Conservation (phyloP, 805 yeast species). For the Candida pseudoglaebosa region DNA sequence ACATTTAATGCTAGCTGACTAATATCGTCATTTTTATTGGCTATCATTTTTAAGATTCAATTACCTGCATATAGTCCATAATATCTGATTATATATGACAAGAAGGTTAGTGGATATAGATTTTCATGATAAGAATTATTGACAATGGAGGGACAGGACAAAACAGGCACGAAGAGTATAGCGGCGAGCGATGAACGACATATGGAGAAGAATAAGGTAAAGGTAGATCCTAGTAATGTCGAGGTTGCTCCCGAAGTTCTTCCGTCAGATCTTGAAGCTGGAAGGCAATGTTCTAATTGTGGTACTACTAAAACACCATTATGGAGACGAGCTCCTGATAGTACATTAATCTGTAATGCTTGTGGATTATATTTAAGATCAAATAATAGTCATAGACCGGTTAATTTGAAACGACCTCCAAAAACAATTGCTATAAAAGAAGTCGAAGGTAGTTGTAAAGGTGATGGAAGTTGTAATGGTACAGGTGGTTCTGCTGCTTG, state of each 20-base stretch:
- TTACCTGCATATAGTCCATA: too few relatives aligned
- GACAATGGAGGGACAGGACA: too few relatives aligned
- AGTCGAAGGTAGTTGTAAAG: conserved; percentile 61
- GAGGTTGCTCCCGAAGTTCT: too few relatives aligned
- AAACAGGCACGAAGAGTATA: too few relatives aligned
- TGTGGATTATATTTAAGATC: conserved; percentile 58
- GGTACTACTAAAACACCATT: conserved; percentile 54
- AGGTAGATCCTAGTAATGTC: too few relatives aligned
- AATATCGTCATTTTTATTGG: too few relatives aligned
- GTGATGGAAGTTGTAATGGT: conserved; percentile 81
- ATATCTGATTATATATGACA: neutral
- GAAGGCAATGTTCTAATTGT: conserved; percentile 53
- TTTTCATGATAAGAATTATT: too few relatives aligned
- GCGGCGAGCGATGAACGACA: too few relatives aligned
- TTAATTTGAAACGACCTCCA: conserved; percentile 57
- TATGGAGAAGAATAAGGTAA: too few relatives aligned
- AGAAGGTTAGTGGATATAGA: neutral
- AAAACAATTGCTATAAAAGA: conserved; percentile 40
- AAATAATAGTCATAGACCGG: conserved; percentile 62
- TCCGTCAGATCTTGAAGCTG: too few relatives aligned
- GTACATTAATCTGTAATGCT: conserved; percentile 55
- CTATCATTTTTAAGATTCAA: too few relatives aligned
- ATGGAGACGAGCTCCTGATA: conserved; percentile 58
- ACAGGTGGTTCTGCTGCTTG: conserved; percentile 83
- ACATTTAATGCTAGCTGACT: too few relatives aligned